A percentile compares a stretch with the other conserved stretches of the same genome.
phyloP scores from a whole-genome alignment of 164 flowering plant species.

The Houttuynia cordata region DNA sequence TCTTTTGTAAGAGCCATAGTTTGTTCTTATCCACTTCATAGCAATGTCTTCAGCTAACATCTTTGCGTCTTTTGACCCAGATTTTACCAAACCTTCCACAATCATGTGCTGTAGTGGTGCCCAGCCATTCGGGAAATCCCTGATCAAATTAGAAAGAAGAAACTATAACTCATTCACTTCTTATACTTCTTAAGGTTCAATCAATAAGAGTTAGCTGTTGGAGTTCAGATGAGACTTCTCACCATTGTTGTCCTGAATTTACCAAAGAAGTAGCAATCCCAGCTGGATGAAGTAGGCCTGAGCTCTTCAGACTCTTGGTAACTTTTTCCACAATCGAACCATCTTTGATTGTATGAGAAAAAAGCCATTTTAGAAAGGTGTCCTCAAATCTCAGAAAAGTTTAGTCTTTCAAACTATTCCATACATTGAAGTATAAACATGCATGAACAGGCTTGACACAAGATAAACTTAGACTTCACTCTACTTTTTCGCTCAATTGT shows the following conservation, averaged over 20 bases:
- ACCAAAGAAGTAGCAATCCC: conserved; percentile 79
- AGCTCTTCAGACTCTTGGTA: conserved; percentile 32
- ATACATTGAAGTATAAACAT: background rate
- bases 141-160: conserved; percentile 12
- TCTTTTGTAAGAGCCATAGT: conserved; percentile 61
- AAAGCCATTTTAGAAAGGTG: background rate
- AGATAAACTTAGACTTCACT: background rate
- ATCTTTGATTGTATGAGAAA: conserved; percentile 25
- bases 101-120: conserved; percentile 93
- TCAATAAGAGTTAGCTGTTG: background rate
- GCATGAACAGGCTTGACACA: background rate
- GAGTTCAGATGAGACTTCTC: conserved; percentile 3
- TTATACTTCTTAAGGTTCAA: background rate
- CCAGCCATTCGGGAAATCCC: conserved; percentile 99
- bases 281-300: conserved; percentile 54
- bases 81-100: conserved; percentile 69
- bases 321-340: conserved; percentile 35
- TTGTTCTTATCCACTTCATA: conserved; percentile 70
- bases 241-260: conserved; percentile 90
- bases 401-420: background rate
- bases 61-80: conserved; percentile 39
- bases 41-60: conserved; percentile 68
- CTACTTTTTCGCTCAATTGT: background rate
- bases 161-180: background rate
- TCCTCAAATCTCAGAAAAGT: background rate